Base-by-base conservation (phyloP, 495 filamentous ascomycete genomes). In the Paragyromitra xinjiangensis region DNA sequence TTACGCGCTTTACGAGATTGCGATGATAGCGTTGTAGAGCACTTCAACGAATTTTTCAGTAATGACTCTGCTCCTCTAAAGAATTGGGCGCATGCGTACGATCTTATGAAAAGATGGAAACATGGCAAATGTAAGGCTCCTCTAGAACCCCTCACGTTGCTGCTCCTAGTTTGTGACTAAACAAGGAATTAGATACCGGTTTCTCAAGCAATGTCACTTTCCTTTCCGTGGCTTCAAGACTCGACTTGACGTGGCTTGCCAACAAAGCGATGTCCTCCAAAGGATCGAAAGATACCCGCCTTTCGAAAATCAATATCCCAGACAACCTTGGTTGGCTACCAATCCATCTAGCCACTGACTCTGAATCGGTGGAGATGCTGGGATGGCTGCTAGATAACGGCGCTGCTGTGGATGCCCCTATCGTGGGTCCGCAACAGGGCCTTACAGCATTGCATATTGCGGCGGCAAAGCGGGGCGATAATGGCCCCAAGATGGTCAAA, bases 371-470 rank as follows among this genome's bases (percentile, higher is more conserved):
- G 1, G 64, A 68, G 39, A 34, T 68, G 42, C 7, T 68, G 48
- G 64, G 39, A n/a, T 68, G 48, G 64, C 45, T 68, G 9, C 14
- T 68, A 48, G 24, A 34, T 45, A 68, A 56, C 6, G 29, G 48
- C 14, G 9, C 64, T 29, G 5, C 48, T 12, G 48, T 68, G 19
- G 39, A 68, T 19, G 26, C 48, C 39, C 42, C 64, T n/a, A 48
- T 55, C 7, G 26, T 39, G 48, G 48, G 26, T n/a, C 48, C 8
- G 48, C 16, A 14, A 5, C 48, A 9, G 34, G 64, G 64, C 12
- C n/a, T 68, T 16, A 68, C 64, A n/a, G 44, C 64, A 39, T 48
- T 68, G 16, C 64, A 56, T 39, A 68, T 68, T 48, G 64, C 64
- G 26, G 64, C 48, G 45, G 14, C 64, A 29, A 68, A 68, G 29